These are phyloP conservation scores for Ophiostoma sp. DNA, from an alignment of 2,329 filamentous ascomycete species.

Conservation along the genomic window DNA sequence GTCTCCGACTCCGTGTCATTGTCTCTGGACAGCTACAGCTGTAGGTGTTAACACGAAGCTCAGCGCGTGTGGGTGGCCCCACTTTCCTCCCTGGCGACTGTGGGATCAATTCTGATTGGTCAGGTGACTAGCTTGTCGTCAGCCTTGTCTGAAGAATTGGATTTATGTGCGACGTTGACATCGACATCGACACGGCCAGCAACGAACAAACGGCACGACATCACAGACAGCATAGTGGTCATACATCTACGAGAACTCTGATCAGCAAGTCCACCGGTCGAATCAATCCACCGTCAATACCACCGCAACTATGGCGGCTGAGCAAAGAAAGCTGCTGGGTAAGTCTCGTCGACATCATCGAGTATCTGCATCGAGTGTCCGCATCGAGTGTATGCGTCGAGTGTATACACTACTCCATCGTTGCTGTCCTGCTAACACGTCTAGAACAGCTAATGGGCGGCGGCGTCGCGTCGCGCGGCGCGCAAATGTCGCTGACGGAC, in stretches of 20 bases:
- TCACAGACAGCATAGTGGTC: neutral
- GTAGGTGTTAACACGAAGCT: neutral
- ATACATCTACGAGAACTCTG: neutral
- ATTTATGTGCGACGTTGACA: no score
- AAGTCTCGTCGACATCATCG: conserved; percentile 29
- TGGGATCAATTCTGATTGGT: neutral
- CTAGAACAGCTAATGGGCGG: conserved; percentile 87
- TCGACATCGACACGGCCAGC: no score
- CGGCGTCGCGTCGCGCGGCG: conserved; percentile 64
- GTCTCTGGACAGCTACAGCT: neutral
- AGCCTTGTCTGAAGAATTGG: conserved; percentile 1
- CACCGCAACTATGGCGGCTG: conserved; percentile 67
- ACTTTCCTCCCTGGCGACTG: neutral
- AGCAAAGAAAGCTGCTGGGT: conserved; percentile 94
- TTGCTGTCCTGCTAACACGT: conserved; percentile 14
- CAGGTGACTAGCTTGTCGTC: neutral
- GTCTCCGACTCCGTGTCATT: neutral
- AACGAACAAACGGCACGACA: no score
- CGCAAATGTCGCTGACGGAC: conserved; percentile 83
- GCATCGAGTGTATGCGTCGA: neutral
- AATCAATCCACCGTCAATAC: neutral
- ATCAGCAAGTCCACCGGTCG: no score
- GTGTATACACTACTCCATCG: no score
- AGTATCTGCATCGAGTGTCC: neutral
- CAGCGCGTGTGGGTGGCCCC: neutral